Evolutionary conservation across 1,284 basidiomycete genomes (phyloP).

Genomic region (Amylostereum chailletii): DNA sequence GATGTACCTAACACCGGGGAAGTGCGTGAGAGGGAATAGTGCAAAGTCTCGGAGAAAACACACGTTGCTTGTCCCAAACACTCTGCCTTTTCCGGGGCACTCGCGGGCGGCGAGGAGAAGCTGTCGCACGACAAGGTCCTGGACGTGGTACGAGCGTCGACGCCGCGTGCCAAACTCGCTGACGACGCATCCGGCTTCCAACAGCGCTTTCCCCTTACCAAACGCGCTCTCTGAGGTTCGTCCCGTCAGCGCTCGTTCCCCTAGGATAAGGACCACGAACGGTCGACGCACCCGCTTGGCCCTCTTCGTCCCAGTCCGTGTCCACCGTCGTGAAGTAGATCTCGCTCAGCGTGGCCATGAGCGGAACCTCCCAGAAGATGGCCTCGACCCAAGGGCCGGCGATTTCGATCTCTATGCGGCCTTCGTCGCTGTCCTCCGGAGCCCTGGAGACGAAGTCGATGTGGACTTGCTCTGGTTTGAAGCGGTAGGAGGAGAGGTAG

Average conservation of each 20-base stretch:
- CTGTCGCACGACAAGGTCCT: constrained; percentile 71
- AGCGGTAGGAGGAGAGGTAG: constrained; percentile 67
- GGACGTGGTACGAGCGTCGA: constrained; percentile 72
- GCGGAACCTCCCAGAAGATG: constrained; percentile 93
- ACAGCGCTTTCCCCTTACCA: constrained; percentile 59
- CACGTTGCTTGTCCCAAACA: constrained; percentile 88
- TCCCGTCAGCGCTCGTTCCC: background rate
- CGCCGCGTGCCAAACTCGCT: constrained; percentile 94
- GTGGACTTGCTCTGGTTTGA: constrained; percentile 76
- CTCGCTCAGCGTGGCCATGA: constrained; percentile 86
- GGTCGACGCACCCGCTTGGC: constrained; percentile 55
- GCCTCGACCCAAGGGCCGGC: constrained; percentile 81
- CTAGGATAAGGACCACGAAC: no score
- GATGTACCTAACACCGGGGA: constrained; percentile 47
- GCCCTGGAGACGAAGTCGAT: constrained; percentile 56
- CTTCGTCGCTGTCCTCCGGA: constrained; percentile 38
- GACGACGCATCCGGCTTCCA: constrained; percentile 68
- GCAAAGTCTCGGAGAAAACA: background rate
- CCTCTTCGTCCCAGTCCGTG: constrained; percentile 78
- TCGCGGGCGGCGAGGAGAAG: constrained; percentile 60
- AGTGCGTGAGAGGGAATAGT: background rate
- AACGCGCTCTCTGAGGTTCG: constrained; percentile 42
- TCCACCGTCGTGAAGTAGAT: constrained; percentile 64
- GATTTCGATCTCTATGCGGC: constrained; percentile 69
- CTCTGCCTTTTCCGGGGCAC: constrained; percentile 40